phyloP scores from a whole-genome alignment of 371 early-diverging fungal species.

The Mortierella sp. region DNA sequence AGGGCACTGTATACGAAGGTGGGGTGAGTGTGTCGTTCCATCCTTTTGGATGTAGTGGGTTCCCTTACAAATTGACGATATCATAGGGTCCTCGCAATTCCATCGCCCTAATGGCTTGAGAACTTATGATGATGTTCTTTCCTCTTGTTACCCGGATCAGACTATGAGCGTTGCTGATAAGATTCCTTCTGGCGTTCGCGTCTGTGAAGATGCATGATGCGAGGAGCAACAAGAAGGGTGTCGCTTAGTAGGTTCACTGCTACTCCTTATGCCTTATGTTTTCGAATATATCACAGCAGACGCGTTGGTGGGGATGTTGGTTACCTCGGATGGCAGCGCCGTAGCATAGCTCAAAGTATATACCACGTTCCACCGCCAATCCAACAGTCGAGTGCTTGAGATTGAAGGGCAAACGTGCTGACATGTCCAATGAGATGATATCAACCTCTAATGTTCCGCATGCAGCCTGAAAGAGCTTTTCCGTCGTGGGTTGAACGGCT shows the following conservation, averaged over 20 bases:
- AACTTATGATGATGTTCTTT: slow-evolving; percentile 86
- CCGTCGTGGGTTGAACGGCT: slow-evolving; percentile 82
- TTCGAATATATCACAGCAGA: no score
- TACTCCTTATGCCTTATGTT: no score
- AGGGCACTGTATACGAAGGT: no score
- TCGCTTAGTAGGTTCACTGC: no score
- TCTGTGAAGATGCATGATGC: slow-evolving; percentile 52
- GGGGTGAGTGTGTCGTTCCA: no score
- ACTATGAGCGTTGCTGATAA: slow-evolving; percentile 80
- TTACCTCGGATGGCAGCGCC: slow-evolving; percentile 76
- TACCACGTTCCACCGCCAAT: slow-evolving; percentile 79
- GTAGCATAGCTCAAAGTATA: slow-evolving; percentile 91
- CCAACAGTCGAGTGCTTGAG: slow-evolving; percentile 76
- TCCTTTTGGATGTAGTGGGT: no score
- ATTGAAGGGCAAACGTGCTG: slow-evolving; percentile 76
- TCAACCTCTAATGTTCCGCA: slow-evolving; percentile 86
- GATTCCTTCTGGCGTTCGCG: slow-evolving; percentile 63
- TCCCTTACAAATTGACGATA: slow-evolving; percentile 83
- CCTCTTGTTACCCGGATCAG: slow-evolving; percentile 88
- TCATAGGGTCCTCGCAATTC: slow-evolving; percentile 88
- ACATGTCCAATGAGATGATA: slow-evolving; percentile 88
- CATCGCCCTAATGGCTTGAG: slow-evolving; percentile 81
- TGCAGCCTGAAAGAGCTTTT: slow-evolving; percentile 82
- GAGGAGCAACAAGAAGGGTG: background rate
- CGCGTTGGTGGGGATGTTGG: no score